phyloP scores from a whole-genome alignment of 306 rosid species.

The Cicer arietinum region DNA sequence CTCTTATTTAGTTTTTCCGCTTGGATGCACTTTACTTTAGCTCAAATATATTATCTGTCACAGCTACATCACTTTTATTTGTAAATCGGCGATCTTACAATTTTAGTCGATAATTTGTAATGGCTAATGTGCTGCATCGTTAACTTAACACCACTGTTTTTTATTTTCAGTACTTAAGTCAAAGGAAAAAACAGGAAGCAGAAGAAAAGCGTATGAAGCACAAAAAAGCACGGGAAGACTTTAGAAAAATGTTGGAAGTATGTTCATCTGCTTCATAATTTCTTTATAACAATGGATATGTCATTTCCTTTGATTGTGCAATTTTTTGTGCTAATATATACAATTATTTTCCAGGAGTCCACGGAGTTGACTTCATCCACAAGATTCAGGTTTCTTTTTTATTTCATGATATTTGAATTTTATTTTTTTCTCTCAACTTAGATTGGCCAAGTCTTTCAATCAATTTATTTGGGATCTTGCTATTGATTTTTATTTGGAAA shows the following conservation, averaged over 20 bases:
- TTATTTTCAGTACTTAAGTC: conserved; percentile 68
- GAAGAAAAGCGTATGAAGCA: conserved; percentile 83
- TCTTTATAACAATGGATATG: conserved; percentile 34
- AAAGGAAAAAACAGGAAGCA: conserved; percentile 80
- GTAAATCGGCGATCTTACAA: not conserved
- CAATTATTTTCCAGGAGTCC: conserved; percentile 69
- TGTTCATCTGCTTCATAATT: conserved; percentile 44
- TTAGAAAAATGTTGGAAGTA: conserved; percentile 89
- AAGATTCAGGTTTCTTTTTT: conserved; percentile 78
- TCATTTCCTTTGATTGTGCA: conserved; percentile 35
- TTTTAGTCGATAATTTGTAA: not conserved
- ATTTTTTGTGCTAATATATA: conserved; percentile 35
- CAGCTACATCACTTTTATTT: conserved; percentile 15
- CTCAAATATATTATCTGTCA: conserved; percentile 9
- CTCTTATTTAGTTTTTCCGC: not conserved
- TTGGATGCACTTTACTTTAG: conserved; percentile 15
- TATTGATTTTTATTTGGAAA: conserved; percentile 29
- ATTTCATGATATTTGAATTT: conserved; percentile 37
- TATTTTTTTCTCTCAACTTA: not conserved
- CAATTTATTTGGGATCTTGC: conserved; percentile 37
- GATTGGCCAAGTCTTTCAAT: not conserved
- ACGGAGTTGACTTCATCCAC: conserved; percentile 73
- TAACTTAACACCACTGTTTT: not conserved
- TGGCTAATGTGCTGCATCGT: conserved; percentile 24
- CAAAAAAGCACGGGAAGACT: conserved; percentile 87